These are phyloP conservation scores for Ensete ventricosum DNA, from an alignment of 176 grass and related monocot species.

Conservation along the genomic window DNA sequence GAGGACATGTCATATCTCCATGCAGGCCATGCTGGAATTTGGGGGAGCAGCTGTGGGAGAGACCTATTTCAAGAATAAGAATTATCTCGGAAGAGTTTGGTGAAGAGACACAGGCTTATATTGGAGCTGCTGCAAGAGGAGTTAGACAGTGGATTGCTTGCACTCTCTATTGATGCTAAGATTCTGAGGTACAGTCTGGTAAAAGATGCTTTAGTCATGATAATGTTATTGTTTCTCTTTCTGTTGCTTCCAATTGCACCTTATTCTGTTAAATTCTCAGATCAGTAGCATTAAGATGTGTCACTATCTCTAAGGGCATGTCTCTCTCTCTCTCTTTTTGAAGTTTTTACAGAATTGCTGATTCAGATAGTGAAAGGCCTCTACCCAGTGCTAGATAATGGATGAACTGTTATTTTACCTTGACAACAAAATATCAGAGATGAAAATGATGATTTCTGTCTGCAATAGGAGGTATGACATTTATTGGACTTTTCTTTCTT, in stretches of 20 bases:
- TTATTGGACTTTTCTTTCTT: no score
- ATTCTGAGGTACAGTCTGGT: conserved; percentile 55
- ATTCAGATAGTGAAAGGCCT: background rate
- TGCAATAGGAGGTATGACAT: no score
- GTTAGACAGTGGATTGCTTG: conserved; percentile 70
- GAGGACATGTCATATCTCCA: conserved; percentile 78
- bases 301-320: background rate
- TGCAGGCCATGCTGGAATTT: conserved; percentile 54
- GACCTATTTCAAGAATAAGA: conserved; percentile 79
- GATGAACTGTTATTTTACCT: background rate
- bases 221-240: background rate
- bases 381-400: no score
- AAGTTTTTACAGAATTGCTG: background rate
- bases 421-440: background rate
- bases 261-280: background rate
- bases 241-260: background rate
- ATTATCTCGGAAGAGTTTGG: conserved; percentile 72
- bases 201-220: background rate
- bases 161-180: conserved; percentile 79
- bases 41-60: conserved; percentile 46
- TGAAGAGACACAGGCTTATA: conserved; percentile 77
- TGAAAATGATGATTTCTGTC: no score
- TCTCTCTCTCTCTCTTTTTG: background rate
- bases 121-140: conserved; percentile 76
- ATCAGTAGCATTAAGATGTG: no score